Evolutionary conservation across 169 alveolate genomes (phyloP), one percentile per base, ranked within the genome.

Genomic region (Cystoisospora suis): DNA sequence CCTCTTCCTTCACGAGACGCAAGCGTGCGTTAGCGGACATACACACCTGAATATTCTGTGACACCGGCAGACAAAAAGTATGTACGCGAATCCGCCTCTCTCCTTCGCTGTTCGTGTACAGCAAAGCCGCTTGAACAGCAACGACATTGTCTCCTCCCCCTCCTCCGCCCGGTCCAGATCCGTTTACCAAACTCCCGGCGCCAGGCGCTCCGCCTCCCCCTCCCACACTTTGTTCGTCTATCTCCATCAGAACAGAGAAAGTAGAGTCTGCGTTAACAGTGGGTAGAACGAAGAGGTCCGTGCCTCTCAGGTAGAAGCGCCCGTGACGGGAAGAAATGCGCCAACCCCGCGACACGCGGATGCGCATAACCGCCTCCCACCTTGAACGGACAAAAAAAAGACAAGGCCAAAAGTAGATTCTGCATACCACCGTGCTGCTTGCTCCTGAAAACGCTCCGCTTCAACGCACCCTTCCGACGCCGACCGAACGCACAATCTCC

Each of bases 311-410:
- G 91, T 93, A 96, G 93, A 97, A 91, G 93, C 98, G 97, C 27
- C 99, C 99, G 92, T 94, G 96, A 93, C 98, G 96, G 70, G 97
- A 94, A 46, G 97, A 94, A 56, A 97, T 95, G 91, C 96, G 97
- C 98, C 98, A 98, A 4, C 99, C 99, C 45, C 96, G 90, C 53
- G 99, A 97, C 40, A 96, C 97, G 56, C 99, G 96, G 44, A 98
- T 94, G 89, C 99, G 96, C 98, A 98, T 97, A 47, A 98, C 99
- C 0, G 99, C 98, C 92, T 99, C 99, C 99, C 99, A 99, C 17
- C 93, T 90, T 80, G 17, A n/a, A 42, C 38, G 96, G 96, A 46
- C 93, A 90, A 85, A 44, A 17, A 27, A 27, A 79, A 2, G 47
- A 61, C 38, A 40, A 15, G 44, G 27, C 34, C 38, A n/a, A 58